phyloP scores from a whole-genome alignment of 345 rosid genomes.

The Citrus trifoliata region DNA sequence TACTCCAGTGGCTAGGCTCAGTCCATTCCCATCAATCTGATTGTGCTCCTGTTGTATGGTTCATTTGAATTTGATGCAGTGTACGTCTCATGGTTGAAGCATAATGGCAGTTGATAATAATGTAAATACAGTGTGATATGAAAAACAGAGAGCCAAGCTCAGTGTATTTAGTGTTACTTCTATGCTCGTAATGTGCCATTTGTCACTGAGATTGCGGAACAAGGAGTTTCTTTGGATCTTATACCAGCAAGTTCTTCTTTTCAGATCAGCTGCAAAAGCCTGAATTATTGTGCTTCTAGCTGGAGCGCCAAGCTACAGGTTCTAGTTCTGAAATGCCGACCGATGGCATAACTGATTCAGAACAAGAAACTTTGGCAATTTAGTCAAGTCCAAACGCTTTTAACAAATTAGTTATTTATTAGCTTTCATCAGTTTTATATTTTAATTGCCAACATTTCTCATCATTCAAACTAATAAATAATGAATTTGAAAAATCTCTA shows the following conservation, averaged over 20 bases:
- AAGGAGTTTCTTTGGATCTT: not conserved
- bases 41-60: not conserved
- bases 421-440: not conserved
- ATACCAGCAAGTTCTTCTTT: not conserved
- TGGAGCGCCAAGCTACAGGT: too few species aligned
- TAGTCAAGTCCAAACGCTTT: not conserved
- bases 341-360: too few species aligned
- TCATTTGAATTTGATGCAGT: not conserved
- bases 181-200: not conserved
- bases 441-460: not conserved
- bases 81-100: not conserved
- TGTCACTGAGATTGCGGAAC: not conserved
- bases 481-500: not conserved
- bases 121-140: not conserved
- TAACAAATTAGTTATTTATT: not conserved
- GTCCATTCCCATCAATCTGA: slow-evolving; percentile 31
- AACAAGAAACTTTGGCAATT: not conserved
- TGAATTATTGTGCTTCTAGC: not conserved
- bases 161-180: not conserved
- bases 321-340: too few species aligned
- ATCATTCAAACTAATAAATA: not conserved
- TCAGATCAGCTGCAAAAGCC: not conserved
- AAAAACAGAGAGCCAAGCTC: not conserved
- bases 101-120: not conserved
- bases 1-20: slow-evolving; percentile 39